Percentiles rank a stretch among this genome's conserved stretches.
phyloP scores from a whole-genome alignment of 176 grass and related monocot species.

The Avena atlantica region DNA sequence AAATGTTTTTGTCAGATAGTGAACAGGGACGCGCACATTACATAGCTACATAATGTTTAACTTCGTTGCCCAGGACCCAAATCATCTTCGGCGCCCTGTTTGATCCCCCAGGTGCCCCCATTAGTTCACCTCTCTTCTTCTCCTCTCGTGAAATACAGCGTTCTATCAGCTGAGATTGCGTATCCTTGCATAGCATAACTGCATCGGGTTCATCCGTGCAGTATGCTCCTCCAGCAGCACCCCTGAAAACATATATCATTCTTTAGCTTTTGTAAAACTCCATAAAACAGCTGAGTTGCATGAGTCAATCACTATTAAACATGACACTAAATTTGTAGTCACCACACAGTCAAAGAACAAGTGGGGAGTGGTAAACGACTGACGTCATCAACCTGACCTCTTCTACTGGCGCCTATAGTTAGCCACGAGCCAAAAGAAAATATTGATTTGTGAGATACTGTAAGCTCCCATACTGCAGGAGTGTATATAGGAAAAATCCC shows the following conservation, averaged over 20 bases:
- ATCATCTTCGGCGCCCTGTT: neutral
- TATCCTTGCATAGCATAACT: conserved; percentile 8
- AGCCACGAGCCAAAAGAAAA: neutral
- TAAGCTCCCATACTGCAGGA: conserved; percentile 7
- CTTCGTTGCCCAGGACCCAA: neutral
- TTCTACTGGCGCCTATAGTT: neutral
- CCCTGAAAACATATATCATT: neutral
- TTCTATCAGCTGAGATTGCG: conserved; percentile 9
- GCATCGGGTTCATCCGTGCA: neutral
- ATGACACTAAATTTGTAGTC: neutral
- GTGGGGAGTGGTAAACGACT: neutral
- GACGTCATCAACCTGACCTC: neutral
- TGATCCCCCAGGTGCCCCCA: neutral
- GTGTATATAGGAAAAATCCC: neutral
- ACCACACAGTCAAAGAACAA: conserved; percentile 10
- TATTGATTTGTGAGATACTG: conserved; percentile 10
- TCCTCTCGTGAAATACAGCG: neutral
- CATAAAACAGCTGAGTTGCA: neutral
- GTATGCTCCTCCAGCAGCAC: neutral
- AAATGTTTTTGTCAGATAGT: neutral
- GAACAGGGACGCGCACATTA: neutral
- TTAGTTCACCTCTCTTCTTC: conserved; percentile 4
- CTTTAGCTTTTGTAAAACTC: conserved; percentile 1
- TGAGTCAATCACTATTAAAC: neutral
- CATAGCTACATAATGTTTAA: neutral